Evolutionary conservation across 2,329 filamentous ascomycete species (phyloP).

Genomic region (Ascochyta pisi): DNA sequence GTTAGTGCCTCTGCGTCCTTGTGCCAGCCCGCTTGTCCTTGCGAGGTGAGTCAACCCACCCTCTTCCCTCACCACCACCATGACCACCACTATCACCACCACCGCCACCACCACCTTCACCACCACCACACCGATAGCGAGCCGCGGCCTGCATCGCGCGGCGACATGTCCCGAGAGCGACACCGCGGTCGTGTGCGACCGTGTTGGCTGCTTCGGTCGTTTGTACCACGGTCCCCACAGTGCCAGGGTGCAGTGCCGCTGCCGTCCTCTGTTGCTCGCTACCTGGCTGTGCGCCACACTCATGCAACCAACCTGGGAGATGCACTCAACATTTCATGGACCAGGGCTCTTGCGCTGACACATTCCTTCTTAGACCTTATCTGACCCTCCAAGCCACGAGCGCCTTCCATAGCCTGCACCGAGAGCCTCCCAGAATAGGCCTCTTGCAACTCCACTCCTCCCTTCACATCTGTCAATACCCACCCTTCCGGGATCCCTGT

Average conservation of each 20-base stretch:
- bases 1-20: slow-evolving; percentile 13
- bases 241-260: slow-evolving; percentile 40
- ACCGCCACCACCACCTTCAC: slow-evolving; percentile 8
- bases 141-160: slow-evolving; percentile 19
- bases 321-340: slow-evolving; percentile 32
- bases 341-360: slow-evolving; percentile 41
- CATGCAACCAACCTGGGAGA: slow-evolving; percentile 42
- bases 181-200: slow-evolving; percentile 39
- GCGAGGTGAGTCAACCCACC: slow-evolving; percentile 45
- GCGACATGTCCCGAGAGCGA: slow-evolving; percentile 24
- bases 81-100: slow-evolving; percentile 16
- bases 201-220: slow-evolving; percentile 40
- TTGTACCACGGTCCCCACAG: slow-evolving; percentile 42
- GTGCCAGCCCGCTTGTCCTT: slow-evolving; percentile 18
- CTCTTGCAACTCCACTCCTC: slow-evolving; percentile 25
- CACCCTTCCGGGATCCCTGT: slow-evolving; percentile 26
- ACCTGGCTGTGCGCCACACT: slow-evolving; percentile 46
- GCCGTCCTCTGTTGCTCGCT: slow-evolving; percentile 44
- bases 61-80: slow-evolving; percentile 13
- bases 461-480: slow-evolving; percentile 29
- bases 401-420: slow-evolving; percentile 23
- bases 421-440: slow-evolving; percentile 30
- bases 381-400: slow-evolving; percentile 38
- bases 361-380: slow-evolving; percentile 25
- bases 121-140: slow-evolving; percentile 11